Evolutionary conservation across 495 filamentous ascomycete species (phyloP), one percentile per base, ranked within the genome.

Genomic region (Haplographium delicatum): DNA sequence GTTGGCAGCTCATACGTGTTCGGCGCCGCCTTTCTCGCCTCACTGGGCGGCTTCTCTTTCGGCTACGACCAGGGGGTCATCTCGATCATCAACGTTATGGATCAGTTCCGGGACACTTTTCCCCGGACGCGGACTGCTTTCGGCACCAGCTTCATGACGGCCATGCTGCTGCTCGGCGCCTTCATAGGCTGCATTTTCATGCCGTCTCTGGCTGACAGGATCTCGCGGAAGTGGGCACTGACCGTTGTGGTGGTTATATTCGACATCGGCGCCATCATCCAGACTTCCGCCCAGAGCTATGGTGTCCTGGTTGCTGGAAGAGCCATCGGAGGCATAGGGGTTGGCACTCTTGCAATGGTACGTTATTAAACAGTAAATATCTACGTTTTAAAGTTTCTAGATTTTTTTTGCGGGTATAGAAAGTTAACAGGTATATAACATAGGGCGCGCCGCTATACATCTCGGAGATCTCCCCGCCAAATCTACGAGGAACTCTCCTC

Each of bases 31-130:
- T n/a, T n/a, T n/a, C n/a, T n/a, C n/a, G n/a, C n/a, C n/a, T n/a
- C n/a, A n/a, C n/a, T n/a, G n/a, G 69, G 70, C 47, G 70, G 70
- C 24, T 69, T 73, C 44, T 68, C 71, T 47, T 73, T 72, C 68
- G 70, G 70, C 25, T 73, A 73, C 50, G 69, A 72, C 42, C 70
- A 73, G 47, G 70, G 70, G 48, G 68, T 73, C 18, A 53, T 73
- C 0, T 66, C 68, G 24, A 68, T 72, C 38, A 65, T 67, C 24
- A 47, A 71, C 25, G 70, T 73, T 47, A 73, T 73, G 70, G 51
- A 52, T 7, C 60, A 62, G 0, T 73, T 73, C 57, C 67, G 50
- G 10, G 62, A 64, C n/a, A 69, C 70, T 30, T 73, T 73, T 52
- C 70, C 69, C 8, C 50, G 62, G 5, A 65, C 72, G 5, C 67